Percentiles rank a stretch among this genome's conserved stretches.
Evolutionary conservation across 2,329 filamentous ascomycete species (phyloP).

Genomic region (Cercospora citrullina): DNA sequence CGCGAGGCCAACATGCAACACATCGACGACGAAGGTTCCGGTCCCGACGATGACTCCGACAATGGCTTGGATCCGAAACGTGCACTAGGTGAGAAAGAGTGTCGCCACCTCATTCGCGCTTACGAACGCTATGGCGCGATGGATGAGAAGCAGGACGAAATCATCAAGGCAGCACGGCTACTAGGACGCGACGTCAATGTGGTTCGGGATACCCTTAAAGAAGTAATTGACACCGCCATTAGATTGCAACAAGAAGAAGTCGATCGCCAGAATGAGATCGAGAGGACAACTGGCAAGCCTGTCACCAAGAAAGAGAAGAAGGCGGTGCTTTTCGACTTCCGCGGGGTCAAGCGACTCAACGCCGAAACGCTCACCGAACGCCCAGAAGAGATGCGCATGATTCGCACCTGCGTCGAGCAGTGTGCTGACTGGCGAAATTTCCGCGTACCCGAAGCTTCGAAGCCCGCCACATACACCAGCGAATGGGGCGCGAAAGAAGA

Average conservation of each 20-base stretch:
- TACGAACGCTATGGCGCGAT: slow-evolving; percentile 90
- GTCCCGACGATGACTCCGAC: slow-evolving; percentile 46
- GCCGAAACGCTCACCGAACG: slow-evolving; percentile 93
- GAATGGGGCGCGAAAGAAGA: slow-evolving; percentile 92
- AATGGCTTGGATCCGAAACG: slow-evolving; percentile 75
- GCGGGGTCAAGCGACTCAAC: slow-evolving; percentile 90
- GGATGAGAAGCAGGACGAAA: slow-evolving; percentile 82
- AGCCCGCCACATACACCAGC: slow-evolving; percentile 86
- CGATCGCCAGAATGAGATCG: slow-evolving; percentile 61
- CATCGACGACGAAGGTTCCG: slow-evolving; percentile 57
- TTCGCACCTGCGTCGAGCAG: slow-evolving; percentile 69
- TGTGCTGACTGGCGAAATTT: slow-evolving; percentile 73
- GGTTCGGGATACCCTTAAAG: slow-evolving; percentile 71
- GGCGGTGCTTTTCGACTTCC: slow-evolving; percentile 91
- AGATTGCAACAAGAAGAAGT: slow-evolving; percentile 72
- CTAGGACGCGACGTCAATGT: slow-evolving; percentile 79
- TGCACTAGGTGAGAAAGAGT: slow-evolving; percentile 90
- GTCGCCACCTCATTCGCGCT: slow-evolving; percentile 84
- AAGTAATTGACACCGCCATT: slow-evolving; percentile 73
- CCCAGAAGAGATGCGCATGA: slow-evolving; percentile 80
- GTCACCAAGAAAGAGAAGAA: slow-evolving; percentile 97
- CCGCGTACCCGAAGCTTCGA: slow-evolving; percentile 85
- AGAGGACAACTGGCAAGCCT: slow-evolving; percentile 72
- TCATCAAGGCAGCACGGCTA: slow-evolving; percentile 83
- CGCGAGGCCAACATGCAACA: slow-evolving; percentile 62